phyloP scores from a whole-genome alignment of 2,329 filamentous ascomycete species.

The Beauveria sp. region DNA sequence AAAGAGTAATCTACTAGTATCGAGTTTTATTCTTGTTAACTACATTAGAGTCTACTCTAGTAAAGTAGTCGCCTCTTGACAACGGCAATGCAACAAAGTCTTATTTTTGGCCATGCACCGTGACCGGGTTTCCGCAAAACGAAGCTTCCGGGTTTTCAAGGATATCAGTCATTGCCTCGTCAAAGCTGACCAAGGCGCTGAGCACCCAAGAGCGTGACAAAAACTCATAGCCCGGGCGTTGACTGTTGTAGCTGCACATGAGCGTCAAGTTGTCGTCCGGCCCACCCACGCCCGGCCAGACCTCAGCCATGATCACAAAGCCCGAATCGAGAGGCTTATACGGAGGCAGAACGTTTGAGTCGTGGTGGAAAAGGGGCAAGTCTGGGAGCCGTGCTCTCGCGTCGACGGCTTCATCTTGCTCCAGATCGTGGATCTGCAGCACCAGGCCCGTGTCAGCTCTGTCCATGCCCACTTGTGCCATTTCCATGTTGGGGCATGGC shows the following conservation, averaged over 20 bases:
- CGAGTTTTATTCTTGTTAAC: background rate
- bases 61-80: background rate
- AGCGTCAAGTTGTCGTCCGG: background rate
- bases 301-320: background rate
- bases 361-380: background rate
- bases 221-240: slow-evolving; percentile 8
- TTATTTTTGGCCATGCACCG: background rate
- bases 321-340: slow-evolving; percentile 8
- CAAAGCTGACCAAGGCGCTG: background rate
- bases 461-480: background rate
- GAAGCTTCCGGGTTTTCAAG: background rate
- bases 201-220: slow-evolving; percentile 8
- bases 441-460: slow-evolving; percentile 4
- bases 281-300: background rate
- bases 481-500: slow-evolving; percentile 8
- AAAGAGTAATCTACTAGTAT: too few species aligned
- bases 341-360: background rate
- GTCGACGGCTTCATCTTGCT: background rate
- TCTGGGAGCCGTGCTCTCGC: background rate
- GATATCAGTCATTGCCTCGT: slow-evolving; percentile 4
- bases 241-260: background rate
- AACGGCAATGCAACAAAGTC: too few species aligned
- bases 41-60: background rate
- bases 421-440: slow-evolving; percentile 1
- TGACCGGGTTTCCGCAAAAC: background rate